Base-by-base conservation (phyloP, 306 rosid species). In the Abrus pulchellus region DNA sequence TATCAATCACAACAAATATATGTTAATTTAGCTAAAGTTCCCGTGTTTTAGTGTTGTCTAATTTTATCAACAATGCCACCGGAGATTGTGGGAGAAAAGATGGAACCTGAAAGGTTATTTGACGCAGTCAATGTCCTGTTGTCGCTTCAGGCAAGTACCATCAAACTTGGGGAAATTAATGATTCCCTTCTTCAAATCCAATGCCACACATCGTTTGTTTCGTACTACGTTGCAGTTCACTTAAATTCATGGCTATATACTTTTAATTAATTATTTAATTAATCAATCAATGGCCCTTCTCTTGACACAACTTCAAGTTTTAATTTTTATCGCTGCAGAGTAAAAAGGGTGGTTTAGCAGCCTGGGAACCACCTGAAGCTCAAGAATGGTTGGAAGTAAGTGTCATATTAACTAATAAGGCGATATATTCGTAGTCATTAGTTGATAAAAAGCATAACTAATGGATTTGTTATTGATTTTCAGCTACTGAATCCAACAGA, bases 311-410 rank as follows among this genome's bases (percentile, higher is more conserved):
- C 6, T 0, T 52, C 3, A 5, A 20, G 33, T 32, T 67, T 2
- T 36, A 2, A 36, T 13, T 28, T 47, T 47, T 49, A 20, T 13
- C 49, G 14, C 32, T 79, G 75, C 54, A 94, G 94, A 86, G 98
- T 86, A 81, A 91, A 73, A 92, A 84, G 3, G 98, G 98, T 20
- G 98, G 98, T 54, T 83, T 90, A 34, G 36, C 95, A 12, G 93
- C 87, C 0, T 94, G 98, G 97, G 94, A 92, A 72, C 91, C 91
- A 9, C 72, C 90, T 49, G 84, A 87, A 57, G 92, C 81, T 28
- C 85, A 82, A 75, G 86, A 88, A 1, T 92, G 94, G 97, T 78
- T 92, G 49, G 97, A 91, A 82, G 97, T 91, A 80, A 81, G 89
- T 30, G 57, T 7, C 28, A 28, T 2, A 47, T 47, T 8, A 28